Conservation (phyloP, 306 rosid species). For the Medicago truncatula region MtrunA17r5.0-ANR NC_053048.1:29397501-29398000, state of each 20-base stretch:
- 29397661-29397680: slow-evolving; percentile 64
- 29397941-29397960: slow-evolving; percentile 65
- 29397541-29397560: slow-evolving; percentile 83
- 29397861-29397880: slow-evolving; percentile 42
- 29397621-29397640: slow-evolving; percentile 80
- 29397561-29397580: slow-evolving; percentile 71
- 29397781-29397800: slow-evolving; percentile 85
- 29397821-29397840: slow-evolving; percentile 68
- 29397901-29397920: slow-evolving; percentile 47
- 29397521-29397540: slow-evolving; percentile 79
- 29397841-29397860: slow-evolving; percentile 47
- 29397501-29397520: slow-evolving; percentile 84
- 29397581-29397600: slow-evolving; percentile 87
- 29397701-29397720: slow-evolving; percentile 84
- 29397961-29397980: slow-evolving; percentile 61
- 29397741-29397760: slow-evolving; percentile 72
- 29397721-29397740: slow-evolving; percentile 72
- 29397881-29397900: slow-evolving; percentile 45
- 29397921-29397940: slow-evolving; percentile 67
- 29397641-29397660: slow-evolving; percentile 81
- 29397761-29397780: slow-evolving; percentile 79
- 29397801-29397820: slow-evolving; percentile 80
- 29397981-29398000: slow-evolving; percentile 85
- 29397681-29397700: slow-evolving; percentile 71
- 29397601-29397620: slow-evolving; percentile 82